These are phyloP conservation scores for Microdochium bolleyi DNA, from an alignment of 2,329 filamentous ascomycete genomes.

Conservation along the genomic window DNA sequence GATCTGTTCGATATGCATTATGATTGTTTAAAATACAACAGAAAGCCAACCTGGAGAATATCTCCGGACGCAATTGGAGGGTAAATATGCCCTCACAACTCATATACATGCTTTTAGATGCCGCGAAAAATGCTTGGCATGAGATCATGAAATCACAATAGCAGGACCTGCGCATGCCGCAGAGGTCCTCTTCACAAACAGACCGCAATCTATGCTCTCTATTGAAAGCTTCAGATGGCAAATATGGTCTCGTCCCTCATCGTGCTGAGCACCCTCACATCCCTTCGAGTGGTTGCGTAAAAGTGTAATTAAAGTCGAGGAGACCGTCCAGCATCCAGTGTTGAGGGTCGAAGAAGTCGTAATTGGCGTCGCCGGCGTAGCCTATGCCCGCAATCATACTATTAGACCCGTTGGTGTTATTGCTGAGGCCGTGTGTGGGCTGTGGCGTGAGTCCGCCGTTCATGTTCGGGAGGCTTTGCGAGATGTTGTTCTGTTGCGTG, in stretches of 20 bases:
- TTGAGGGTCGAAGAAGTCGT: conserved; percentile 86
- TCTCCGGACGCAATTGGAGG: background rate
- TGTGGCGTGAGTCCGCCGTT: conserved; percentile 47
- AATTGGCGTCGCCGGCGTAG: conserved; percentile 58
- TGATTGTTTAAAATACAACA: background rate
- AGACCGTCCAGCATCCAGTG: conserved; percentile 90
- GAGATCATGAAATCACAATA: background rate
- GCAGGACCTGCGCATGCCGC: background rate
- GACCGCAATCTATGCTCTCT: background rate
- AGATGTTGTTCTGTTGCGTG: conserved; percentile 34
- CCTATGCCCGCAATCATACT: conserved; percentile 42
- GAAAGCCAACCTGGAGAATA: background rate
- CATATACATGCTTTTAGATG: background rate
- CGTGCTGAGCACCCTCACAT: conserved; percentile 22
- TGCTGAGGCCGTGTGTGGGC: conserved; percentile 33
- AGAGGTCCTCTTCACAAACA: background rate
- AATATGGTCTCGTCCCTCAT: background rate
- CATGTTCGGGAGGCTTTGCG: conserved; percentile 36
- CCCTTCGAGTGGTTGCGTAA: conserved; percentile 46
- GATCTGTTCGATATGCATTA: background rate
- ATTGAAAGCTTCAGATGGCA: background rate
- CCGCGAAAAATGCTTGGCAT: background rate
- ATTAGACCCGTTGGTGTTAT: conserved; percentile 33
- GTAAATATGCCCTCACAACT: conserved; percentile 3
- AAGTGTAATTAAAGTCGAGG: conserved; percentile 69